Percentiles rank a stretch among this genome's conserved stretches.
phyloP scores from a whole-genome alignment of 1,284 basidiomycete species.

The Cutaneotrichosporon sp. region DNA sequence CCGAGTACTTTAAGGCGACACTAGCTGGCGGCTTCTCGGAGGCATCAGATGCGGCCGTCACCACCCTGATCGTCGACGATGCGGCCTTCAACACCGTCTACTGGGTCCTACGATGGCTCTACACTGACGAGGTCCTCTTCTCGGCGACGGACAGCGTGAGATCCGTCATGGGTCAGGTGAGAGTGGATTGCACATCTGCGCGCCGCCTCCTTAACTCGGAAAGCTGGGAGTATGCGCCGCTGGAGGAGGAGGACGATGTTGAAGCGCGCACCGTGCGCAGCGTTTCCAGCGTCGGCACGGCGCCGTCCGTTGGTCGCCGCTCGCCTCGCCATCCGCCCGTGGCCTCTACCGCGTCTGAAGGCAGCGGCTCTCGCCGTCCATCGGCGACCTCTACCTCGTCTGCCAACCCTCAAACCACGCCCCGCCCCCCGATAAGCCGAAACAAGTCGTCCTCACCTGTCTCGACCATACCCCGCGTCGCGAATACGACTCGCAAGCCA shows the following conservation, averaged over 20 bases:
- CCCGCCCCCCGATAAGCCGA: neutral
- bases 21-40: constrained; percentile 70
- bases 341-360: neutral
- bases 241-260: constrained; percentile 14
- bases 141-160: constrained; percentile 57
- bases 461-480: constrained; percentile 8
- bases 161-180: constrained; percentile 29
- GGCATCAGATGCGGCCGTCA: constrained; percentile 42
- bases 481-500: constrained; percentile 9
- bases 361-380: constrained; percentile 5
- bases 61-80: constrained; percentile 70
- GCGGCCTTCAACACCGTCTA: constrained; percentile 78
- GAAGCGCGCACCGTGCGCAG: constrained; percentile 29
- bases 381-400: constrained; percentile 7
- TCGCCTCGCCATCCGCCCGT: neutral
- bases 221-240: constrained; percentile 20
- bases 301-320: neutral
- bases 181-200: constrained; percentile 26
- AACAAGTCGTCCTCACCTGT: constrained; percentile 4
- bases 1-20: constrained; percentile 79
- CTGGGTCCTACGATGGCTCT: constrained; percentile 68
- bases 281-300: constrained; percentile 28
- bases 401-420: neutral
- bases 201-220: constrained; percentile 18
- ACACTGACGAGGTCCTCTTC: constrained; percentile 61